Evolutionary conservation across 2,329 filamentous ascomycete species (phyloP), one percentile per base, ranked within the genome.

Genomic region (Arthrocladium fulminans): DNA sequence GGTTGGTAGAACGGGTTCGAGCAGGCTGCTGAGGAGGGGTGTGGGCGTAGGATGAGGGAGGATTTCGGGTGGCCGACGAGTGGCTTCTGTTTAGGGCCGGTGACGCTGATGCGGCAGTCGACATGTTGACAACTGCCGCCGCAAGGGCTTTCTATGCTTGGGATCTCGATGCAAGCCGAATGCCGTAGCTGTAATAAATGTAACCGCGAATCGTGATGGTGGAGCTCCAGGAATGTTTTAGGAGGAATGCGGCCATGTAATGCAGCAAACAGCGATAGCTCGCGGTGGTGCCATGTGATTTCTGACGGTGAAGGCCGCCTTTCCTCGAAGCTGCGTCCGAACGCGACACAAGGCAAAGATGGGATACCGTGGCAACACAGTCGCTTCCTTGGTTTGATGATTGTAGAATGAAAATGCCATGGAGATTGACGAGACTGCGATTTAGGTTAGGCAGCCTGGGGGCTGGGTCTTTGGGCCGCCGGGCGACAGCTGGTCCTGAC

Each of bases 31-130:
- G 68, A 49, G 65, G 63, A 30, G 67, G 60, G 45, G 63, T 59
- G 50, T 66, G 57, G 48, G 63, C 63, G 58, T 68, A 64, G 17
- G 70, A 63, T 50, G 63, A 58, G 57, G 67, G 64, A 57, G 69
- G 67, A 61, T 69, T 68, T 47, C 67, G 66, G 17, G 41, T 32
- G 19, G 69, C 72, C 52, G 63, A 69, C 52, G 73, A 74, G 50
- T 72, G 67, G 57, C 68, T 75, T 59, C 73, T 73, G 54, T 69
- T 67, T 51, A 76, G 61, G 44, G 70, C 61, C 17, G 73, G 64
- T 52, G 69, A 62, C 52, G 68, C 67, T 45, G 66, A 64, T 49
- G 73, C 67, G 54, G 73, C 65, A 48, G 72, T 64, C 56, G 69
- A 69, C 69, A 72, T 72, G 15, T 39, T 39, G 20, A 2, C 25